These are phyloP conservation scores for Phytopythium sindhum DNA, from an alignment of 352 stramenopile species.

Conservation along the genomic window DNA sequence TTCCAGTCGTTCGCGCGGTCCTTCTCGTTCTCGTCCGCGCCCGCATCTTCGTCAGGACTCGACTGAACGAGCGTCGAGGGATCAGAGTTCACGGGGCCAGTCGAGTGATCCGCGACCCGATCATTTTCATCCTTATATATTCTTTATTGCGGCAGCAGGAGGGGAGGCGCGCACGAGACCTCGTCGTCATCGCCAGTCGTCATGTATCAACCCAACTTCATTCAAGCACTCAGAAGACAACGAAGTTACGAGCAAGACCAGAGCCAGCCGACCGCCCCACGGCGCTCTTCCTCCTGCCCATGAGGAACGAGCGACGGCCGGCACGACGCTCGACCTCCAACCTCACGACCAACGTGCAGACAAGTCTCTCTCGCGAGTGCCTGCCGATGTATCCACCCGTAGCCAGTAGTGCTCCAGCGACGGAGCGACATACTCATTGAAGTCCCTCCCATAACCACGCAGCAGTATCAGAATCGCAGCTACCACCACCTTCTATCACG, in stretches of 20 bases:
- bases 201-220: not conserved
- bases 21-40: constrained; percentile 62
- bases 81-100: not conserved
- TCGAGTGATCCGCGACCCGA: not conserved
- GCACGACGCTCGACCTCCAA: not conserved
- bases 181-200: not conserved
- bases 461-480: not conserved
- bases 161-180: not conserved
- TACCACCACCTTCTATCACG: not conserved
- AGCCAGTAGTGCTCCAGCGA: not conserved
- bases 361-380: not conserved
- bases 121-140: constrained; percentile 1
- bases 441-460: not conserved
- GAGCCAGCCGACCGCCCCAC: not conserved
- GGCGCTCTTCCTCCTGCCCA: not conserved
- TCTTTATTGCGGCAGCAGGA: constrained; percentile 1
- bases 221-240: not conserved
- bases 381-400: not conserved
- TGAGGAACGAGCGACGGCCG: not conserved
- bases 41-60: constrained; percentile 11
- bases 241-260: not conserved
- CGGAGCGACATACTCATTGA: not conserved
- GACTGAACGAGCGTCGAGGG: not conserved
- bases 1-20: constrained; percentile 74
- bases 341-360: not conserved